Evolutionary conservation across 2,329 filamentous ascomycete genomes (phyloP), one percentile per base, ranked within the genome.

Genomic region (Knufia petricola): DNA sequence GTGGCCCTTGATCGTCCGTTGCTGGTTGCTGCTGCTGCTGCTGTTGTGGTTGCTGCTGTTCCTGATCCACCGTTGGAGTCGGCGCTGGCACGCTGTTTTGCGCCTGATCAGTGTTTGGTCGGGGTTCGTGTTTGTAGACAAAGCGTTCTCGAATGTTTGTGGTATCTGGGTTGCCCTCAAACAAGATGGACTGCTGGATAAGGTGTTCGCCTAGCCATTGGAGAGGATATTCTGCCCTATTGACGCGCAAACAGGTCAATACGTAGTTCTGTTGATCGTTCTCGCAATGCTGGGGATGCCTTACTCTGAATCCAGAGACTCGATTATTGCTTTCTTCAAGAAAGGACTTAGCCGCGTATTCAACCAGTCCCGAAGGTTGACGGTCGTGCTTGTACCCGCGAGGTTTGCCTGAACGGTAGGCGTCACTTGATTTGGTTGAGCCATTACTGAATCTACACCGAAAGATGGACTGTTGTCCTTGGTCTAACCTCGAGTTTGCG

Each of bases 161-260:
- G 10, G 44, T 40, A 46, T 59, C 57, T 7, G 57, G 51, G 30
- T 58, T 58, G 31, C 55, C 55, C 51, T 59, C 57, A 40, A 56
- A 58, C 12, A 55, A 46, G 19, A 58, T 55, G 7, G 55, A 58
- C 39, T 59, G 57, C 38, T 56, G 51, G 36, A 59, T 59, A 3
- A 59, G 57, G 26, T 53, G 56, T 53, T 59, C 57, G 49, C 57
- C 57, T 10, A 59, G 57, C 57, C 57, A 59, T 46, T 58, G 57
- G 6, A 59, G 51, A 23, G 57, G 57, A 41, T 52, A 59, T 44
- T 59, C 50, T 23, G 57, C 54, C 46, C 57, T 59, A 31, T 4
- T 7, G 13, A 30, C 13, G 13, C 28, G 13, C 28, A n/a, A 36
- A n/a, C 32, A 36, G 15, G 15, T 36, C 23, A 40, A 26, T 30